Conservation (phyloP, 345 rosid genomes). For the Acer yangbiense region DNA sequence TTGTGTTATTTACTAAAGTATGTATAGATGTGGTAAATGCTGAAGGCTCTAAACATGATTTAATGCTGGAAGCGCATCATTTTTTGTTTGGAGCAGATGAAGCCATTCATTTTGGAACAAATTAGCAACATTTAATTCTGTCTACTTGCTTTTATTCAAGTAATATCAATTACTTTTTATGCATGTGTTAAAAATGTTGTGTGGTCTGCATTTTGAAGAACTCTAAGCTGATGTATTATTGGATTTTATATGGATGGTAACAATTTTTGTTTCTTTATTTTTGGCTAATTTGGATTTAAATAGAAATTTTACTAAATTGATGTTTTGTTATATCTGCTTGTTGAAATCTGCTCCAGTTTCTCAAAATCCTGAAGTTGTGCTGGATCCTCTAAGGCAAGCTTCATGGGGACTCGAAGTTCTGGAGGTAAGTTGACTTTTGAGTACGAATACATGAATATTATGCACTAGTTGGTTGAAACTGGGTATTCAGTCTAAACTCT, state of each 20-base stretch:
- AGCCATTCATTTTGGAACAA: neutral
- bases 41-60: too few relatives aligned
- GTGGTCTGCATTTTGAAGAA: neutral
- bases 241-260: neutral
- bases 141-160: neutral
- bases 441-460: neutral
- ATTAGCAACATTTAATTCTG: neutral
- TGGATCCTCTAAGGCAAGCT: conserved; percentile 86
- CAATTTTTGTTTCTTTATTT: neutral
- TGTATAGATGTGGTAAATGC: too few relatives aligned
- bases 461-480: neutral
- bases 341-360: conserved; percentile 44
- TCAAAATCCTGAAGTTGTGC: conserved; percentile 58
- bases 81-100: neutral
- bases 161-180: neutral
- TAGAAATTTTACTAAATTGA: conserved; percentile 1
- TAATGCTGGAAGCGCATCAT: too few relatives aligned
- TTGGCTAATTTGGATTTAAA: neutral
- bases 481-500: neutral
- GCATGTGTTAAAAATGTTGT: neutral
- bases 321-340: neutral
- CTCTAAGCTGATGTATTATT: neutral
- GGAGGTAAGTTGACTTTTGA: conserved; percentile 58
- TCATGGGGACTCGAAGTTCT: conserved; percentile 71
- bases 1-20: too few relatives aligned